phyloP scores from a whole-genome alignment of 1,139 yeast genomes.

The Kazachstania sp. region DNA sequence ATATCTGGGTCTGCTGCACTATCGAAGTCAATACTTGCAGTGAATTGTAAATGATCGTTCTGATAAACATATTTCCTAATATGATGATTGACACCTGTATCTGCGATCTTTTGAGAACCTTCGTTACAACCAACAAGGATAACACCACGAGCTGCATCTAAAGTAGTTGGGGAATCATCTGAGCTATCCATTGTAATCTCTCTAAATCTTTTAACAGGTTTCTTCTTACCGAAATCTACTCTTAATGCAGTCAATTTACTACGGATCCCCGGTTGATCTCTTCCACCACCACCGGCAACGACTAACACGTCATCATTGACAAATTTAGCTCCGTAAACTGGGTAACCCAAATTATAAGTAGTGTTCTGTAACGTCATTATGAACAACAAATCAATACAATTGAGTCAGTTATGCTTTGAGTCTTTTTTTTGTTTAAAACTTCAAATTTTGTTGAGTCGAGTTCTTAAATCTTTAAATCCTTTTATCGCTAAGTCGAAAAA shows the following conservation, averaged over 20 bases:
- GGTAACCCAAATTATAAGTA: slow-evolving; percentile 56
- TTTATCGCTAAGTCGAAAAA: too few relatives aligned
- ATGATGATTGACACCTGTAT: slow-evolving; percentile 59
- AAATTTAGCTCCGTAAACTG: slow-evolving; percentile 72
- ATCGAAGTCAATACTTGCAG: slow-evolving; percentile 44
- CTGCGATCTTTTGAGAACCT: slow-evolving; percentile 44
- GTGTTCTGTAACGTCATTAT: slow-evolving; percentile 30
- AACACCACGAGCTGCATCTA: slow-evolving; percentile 44
- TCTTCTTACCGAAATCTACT: slow-evolving; percentile 45
- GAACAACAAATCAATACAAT: not conserved
- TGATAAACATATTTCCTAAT: slow-evolving; percentile 55
- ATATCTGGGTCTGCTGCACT: slow-evolving; percentile 38
- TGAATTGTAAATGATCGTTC: slow-evolving; percentile 53
- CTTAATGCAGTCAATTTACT: slow-evolving; percentile 72
- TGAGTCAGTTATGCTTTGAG: not conserved
- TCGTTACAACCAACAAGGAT: slow-evolving; percentile 73
- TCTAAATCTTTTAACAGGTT: slow-evolving; percentile 51
- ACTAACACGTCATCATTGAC: slow-evolving; percentile 52
- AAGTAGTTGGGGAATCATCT: slow-evolving; percentile 70
- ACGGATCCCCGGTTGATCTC: slow-evolving; percentile 83
- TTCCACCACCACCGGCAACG: slow-evolving; percentile 90
- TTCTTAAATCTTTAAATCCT: too few relatives aligned
- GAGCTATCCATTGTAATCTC: slow-evolving; percentile 53
- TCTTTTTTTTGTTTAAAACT: too few relatives aligned
- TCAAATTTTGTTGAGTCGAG: too few relatives aligned